Evolutionary conservation across 805 yeast genomes (phyloP).

Genomic region (Teunomyces cretensis): DNA sequence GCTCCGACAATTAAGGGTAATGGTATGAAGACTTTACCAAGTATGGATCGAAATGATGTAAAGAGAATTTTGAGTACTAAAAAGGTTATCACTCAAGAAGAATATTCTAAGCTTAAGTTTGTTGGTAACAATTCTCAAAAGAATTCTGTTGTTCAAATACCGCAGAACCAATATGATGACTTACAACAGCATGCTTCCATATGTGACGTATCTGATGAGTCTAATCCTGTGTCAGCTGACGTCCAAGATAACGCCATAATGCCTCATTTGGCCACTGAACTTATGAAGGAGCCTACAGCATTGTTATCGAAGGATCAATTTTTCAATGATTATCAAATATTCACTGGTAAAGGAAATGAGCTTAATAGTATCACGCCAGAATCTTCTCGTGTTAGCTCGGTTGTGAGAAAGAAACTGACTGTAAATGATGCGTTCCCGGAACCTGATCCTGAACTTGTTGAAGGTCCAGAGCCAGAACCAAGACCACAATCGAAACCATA

Average conservation of each 20-base stretch:
- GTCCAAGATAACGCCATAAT: neutral
- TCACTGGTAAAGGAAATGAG: constrained; percentile 9
- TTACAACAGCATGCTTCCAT: constrained; percentile 35
- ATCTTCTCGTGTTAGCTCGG: constrained; percentile 8
- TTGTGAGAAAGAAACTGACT: constrained; percentile 9
- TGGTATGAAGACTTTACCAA: constrained; percentile 50
- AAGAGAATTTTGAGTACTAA: constrained; percentile 38
- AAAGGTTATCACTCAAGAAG: constrained; percentile 40
- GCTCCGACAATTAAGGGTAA: constrained; percentile 41
- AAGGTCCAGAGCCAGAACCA: constrained; percentile 15
- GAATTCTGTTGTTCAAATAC: constrained; percentile 26
- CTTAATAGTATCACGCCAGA: neutral
- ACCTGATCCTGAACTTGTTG: constrained; percentile 30
- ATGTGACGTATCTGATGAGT: constrained; percentile 22
- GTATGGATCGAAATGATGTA: constrained; percentile 48
- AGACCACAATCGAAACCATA: constrained; percentile 6
- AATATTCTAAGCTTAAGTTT: constrained; percentile 34
- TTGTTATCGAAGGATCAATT: constrained; percentile 28
- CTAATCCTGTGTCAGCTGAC: constrained; percentile 8
- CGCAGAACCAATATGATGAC: constrained; percentile 24
- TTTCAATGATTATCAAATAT: constrained; percentile 24
- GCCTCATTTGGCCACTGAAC: constrained; percentile 36
- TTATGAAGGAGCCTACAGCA: constrained; percentile 29
- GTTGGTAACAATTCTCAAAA: constrained; percentile 21
- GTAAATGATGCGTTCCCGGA: constrained; percentile 26